These are phyloP conservation scores for Rosa rugosa DNA, from an alignment of 306 rosid species.

Conservation along the genomic window DNA sequence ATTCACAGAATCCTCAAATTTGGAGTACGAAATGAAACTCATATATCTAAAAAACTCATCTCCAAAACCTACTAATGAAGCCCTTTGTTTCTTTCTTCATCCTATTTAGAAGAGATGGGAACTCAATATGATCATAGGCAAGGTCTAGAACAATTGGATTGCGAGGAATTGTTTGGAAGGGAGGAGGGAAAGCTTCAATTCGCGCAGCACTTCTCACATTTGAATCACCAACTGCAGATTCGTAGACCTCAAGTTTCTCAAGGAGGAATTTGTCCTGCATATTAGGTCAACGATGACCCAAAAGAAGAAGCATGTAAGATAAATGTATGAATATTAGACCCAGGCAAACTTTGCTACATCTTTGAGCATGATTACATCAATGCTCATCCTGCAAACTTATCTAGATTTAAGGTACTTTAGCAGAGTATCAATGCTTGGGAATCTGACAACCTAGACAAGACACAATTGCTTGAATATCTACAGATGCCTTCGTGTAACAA, in stretches of 20 bases:
- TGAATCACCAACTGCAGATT: conserved; percentile 46
- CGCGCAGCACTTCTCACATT: conserved; percentile 36
- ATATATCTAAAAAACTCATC: conserved; percentile 21
- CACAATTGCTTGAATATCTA: not conserved
- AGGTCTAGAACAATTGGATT: conserved; percentile 57
- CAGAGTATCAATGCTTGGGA: not conserved
- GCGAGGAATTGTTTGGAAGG: conserved; percentile 46
- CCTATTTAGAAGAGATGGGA: conserved; percentile 55
- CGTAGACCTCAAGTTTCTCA: conserved; percentile 45
- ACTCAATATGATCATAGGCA: conserved; percentile 51
- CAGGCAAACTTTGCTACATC: not conserved
- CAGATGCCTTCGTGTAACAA: not conserved
- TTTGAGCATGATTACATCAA: not conserved
- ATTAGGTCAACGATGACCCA: not conserved
- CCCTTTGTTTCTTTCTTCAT: conserved; percentile 63
- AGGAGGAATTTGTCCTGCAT: conserved; percentile 45
- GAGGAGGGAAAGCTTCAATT: conserved; percentile 55
- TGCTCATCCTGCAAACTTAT: not conserved
- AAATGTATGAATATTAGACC: not conserved
- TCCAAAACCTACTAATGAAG: conserved; percentile 54
- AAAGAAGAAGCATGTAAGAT: not conserved
- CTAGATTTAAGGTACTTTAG: not conserved
- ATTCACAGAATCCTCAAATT: conserved; percentile 6
- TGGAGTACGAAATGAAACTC: not conserved
- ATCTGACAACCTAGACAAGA: conserved; percentile 13